Percentiles rank a stretch among this genome's conserved stretches.
Conservation (phyloP, 108 stramenopile species). For the Cyclotella distinguenda region DNA sequence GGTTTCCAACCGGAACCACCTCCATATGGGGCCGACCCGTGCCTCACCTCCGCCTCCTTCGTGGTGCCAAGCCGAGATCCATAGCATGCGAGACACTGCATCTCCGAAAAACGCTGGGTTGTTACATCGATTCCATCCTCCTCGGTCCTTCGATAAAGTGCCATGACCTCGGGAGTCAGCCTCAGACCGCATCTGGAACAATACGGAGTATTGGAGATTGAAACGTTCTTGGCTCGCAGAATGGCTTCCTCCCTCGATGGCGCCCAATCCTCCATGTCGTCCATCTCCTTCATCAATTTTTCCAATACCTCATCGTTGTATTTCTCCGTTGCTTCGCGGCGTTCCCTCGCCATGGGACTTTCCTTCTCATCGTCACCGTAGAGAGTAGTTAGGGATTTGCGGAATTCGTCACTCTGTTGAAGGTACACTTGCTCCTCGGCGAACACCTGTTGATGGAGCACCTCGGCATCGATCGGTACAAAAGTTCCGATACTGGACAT, state of each 20-base stretch:
- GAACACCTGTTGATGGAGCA: conserved; percentile 36
- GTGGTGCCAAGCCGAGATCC: conserved; percentile 16
- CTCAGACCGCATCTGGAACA: conserved; percentile 31
- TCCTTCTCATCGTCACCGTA: conserved; percentile 15
- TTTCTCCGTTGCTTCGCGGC: conserved; percentile 20
- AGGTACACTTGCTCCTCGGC: conserved; percentile 39
- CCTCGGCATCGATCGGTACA: conserved; percentile 21
- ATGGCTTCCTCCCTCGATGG: conserved; percentile 38
- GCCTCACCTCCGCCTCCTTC: conserved; percentile 26
- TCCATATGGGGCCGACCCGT: background rate
- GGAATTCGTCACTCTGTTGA: conserved; percentile 40
- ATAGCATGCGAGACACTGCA: conserved; percentile 37
- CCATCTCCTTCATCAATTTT: conserved; percentile 30
- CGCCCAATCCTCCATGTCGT: conserved; percentile 31
- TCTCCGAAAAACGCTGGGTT: too few species aligned
- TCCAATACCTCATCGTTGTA: conserved; percentile 28
- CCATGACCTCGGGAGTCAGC: conserved; percentile 30
- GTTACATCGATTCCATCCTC: background rate
- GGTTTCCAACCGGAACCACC: background rate
- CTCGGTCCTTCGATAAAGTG: conserved; percentile 2
- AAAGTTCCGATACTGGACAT: conserved; percentile 6
- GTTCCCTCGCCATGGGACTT: conserved; percentile 21
- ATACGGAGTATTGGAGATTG: background rate
- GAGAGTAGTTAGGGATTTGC: conserved; percentile 22
- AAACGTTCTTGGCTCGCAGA: background rate